Evolutionary conservation across 2,329 filamentous ascomycete genomes (phyloP).

Genomic region (Trichoderma atrobrunneum): DNA sequence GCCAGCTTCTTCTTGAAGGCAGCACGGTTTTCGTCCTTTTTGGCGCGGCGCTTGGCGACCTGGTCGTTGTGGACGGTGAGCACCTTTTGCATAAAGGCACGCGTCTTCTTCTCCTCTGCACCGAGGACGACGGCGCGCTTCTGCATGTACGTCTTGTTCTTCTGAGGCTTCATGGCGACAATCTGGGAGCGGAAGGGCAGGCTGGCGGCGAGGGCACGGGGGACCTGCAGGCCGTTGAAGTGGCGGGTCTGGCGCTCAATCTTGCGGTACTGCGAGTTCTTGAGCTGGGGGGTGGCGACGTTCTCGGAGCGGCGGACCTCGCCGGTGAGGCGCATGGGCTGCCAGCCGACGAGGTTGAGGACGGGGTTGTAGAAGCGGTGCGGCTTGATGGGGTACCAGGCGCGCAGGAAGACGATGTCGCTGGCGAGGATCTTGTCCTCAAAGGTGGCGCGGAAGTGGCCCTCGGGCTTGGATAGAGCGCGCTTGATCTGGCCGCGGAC

Average conservation of each 20-base stretch:
- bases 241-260: slow-evolving; percentile 65
- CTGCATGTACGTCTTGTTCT: slow-evolving; percentile 83
- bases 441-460: slow-evolving; percentile 94
- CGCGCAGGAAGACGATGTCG: slow-evolving; percentile 92
- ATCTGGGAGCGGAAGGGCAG: slow-evolving; percentile 94
- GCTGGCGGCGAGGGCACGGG: slow-evolving; percentile 73
- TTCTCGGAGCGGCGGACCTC: slow-evolving; percentile 77
- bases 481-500: slow-evolving; percentile 97
- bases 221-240: slow-evolving; percentile 78
- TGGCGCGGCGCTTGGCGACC: slow-evolving; percentile 73
- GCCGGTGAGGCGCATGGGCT: slow-evolving; percentile 89
- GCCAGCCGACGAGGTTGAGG: slow-evolving; percentile 90
- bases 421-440: slow-evolving; percentile 97
- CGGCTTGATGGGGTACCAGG: slow-evolving; percentile 95
- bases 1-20: slow-evolving; percentile 80
- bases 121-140: slow-evolving; percentile 87
- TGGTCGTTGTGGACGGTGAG: slow-evolving; percentile 89
- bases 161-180: slow-evolving; percentile 73
- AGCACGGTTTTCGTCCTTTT: slow-evolving; percentile 83
- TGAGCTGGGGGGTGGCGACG: slow-evolving; percentile 72
- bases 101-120: slow-evolving; percentile 83
- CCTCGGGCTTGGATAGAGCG: slow-evolving; percentile 87
- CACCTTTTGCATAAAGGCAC: slow-evolving; percentile 89
- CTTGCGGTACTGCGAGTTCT: slow-evolving; percentile 80
- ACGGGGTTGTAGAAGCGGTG: slow-evolving; percentile 97